Evolutionary conservation across 805 yeast genomes (phyloP).

Genomic region (Priceomyces medius): DNA sequence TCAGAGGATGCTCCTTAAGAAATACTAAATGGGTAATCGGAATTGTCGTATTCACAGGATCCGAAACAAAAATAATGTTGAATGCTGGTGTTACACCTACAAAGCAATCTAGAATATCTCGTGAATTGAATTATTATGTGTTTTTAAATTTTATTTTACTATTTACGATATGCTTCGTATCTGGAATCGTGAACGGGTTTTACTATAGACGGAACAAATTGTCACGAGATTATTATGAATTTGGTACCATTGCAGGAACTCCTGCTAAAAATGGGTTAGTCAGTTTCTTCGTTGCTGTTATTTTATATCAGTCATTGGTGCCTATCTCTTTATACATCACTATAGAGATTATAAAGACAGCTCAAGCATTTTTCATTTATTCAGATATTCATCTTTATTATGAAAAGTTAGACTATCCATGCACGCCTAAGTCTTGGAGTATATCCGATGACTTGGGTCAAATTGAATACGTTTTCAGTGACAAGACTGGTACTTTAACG

Average conservation of each 20-base stretch:
- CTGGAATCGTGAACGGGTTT: slow-evolving; percentile 71
- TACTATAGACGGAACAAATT: slow-evolving; percentile 47
- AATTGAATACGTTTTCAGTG: slow-evolving; percentile 80
- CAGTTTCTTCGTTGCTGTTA: slow-evolving; percentile 72
- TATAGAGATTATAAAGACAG: slow-evolving; percentile 77
- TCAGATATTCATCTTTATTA: slow-evolving; percentile 74
- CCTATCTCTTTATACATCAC: slow-evolving; percentile 83
- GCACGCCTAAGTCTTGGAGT: slow-evolving; percentile 83
- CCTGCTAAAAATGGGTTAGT: slow-evolving; percentile 69
- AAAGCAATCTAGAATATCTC: slow-evolving; percentile 69
- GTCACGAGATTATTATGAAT: slow-evolving; percentile 67
- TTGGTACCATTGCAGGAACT: slow-evolving; percentile 64
- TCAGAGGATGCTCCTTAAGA: slow-evolving; percentile 76
- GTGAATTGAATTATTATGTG: slow-evolving; percentile 71
- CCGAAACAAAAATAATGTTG: slow-evolving; percentile 77
- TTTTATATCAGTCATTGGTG: slow-evolving; percentile 74
- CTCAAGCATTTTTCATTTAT: slow-evolving; percentile 77
- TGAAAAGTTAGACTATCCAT: slow-evolving; percentile 68
- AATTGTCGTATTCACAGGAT: slow-evolving; percentile 72
- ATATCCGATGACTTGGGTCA: slow-evolving; percentile 86
- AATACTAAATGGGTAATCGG: slow-evolving; percentile 86
- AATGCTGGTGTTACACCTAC: slow-evolving; percentile 80
- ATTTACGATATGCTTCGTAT: slow-evolving; percentile 64
- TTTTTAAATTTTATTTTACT: slow-evolving; percentile 62
- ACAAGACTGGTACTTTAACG: slow-evolving; percentile 81